These are phyloP conservation scores for Talaromyces sp. DNA, from an alignment of 2,329 filamentous ascomycete species.

Conservation along the genomic window DNA sequence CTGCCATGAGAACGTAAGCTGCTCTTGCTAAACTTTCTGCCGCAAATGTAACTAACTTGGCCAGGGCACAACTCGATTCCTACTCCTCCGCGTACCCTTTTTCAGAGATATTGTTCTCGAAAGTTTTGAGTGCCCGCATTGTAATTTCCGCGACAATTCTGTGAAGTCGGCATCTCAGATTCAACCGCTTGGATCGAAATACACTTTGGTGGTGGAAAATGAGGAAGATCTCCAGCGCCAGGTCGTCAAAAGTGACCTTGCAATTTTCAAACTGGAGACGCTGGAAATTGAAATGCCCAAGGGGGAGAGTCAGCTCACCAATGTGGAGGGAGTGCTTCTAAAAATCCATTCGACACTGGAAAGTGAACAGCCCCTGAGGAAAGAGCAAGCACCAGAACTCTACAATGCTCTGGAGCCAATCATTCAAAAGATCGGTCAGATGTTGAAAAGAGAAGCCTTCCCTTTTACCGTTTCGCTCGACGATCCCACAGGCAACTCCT, in stretches of 20 bases:
- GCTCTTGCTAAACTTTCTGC: not conserved
- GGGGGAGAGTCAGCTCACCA: slow-evolving; percentile 85
- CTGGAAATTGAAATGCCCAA: slow-evolving; percentile 89
- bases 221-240: slow-evolving; percentile 74
- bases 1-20: slow-evolving; percentile 66
- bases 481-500: slow-evolving; percentile 92
- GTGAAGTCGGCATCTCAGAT: slow-evolving; percentile 89
- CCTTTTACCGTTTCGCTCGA: slow-evolving; percentile 87
- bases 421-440: slow-evolving; percentile 67
- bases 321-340: slow-evolving; percentile 80
- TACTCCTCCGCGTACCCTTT: slow-evolving; percentile 90
- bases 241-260: slow-evolving; percentile 87
- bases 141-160: slow-evolving; percentile 84
- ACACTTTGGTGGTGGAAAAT: slow-evolving; percentile 71
- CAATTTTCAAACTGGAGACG: slow-evolving; percentile 80
- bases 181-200: slow-evolving; percentile 80
- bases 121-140: slow-evolving; percentile 91
- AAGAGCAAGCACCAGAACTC: slow-evolving; percentile 70
- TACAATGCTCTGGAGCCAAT: slow-evolving; percentile 72
- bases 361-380: slow-evolving; percentile 75
- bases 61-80: slow-evolving; percentile 76
- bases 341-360: slow-evolving; percentile 77
- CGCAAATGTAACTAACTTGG: slow-evolving; percentile 14
- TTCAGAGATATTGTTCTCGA: slow-evolving; percentile 97
- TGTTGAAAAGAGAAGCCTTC: slow-evolving; percentile 71